Evolutionary conservation across 495 filamentous ascomycete genomes (phyloP).

Genomic region (Penicillium desertorum): DNA sequence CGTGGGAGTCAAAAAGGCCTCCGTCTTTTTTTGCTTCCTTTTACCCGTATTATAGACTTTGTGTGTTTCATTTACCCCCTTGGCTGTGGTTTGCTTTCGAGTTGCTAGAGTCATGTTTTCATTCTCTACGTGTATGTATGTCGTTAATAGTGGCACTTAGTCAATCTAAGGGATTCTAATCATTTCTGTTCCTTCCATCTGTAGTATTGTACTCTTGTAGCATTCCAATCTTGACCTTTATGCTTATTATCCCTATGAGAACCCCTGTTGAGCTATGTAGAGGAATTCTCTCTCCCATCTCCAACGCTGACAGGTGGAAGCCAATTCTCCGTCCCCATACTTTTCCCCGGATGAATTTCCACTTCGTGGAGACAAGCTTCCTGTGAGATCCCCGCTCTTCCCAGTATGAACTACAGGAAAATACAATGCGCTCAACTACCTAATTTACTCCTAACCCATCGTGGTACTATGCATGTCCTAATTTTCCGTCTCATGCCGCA

Average conservation of each 20-base stretch:
- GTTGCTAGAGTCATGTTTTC: conserved; percentile 44
- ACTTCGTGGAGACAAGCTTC: conserved; percentile 28
- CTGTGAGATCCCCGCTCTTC: conserved; percentile 5
- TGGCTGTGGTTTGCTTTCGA: conserved; percentile 34
- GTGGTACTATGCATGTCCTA: not conserved
- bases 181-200: conserved; percentile 3
- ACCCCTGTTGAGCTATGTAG: no score
- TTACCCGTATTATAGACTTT: conserved; percentile 49
- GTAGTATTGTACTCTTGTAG: not conserved
- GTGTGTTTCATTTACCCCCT: conserved; percentile 36
- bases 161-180: conserved; percentile 43
- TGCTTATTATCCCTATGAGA: not conserved
- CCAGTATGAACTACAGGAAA: conserved; percentile 6
- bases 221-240: not conserved
- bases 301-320: not conserved
- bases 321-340: not conserved
- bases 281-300: no score
- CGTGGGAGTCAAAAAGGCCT: conserved; percentile 27
- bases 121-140: conserved; percentile 52
- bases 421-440: conserved; percentile 2
- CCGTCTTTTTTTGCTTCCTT: conserved; percentile 27
- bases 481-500: conserved; percentile 7
- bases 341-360: conserved; percentile 21
- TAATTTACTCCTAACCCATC: not conserved
- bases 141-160: conserved; percentile 51